These are phyloP conservation scores for Colletotrichum falcatum DNA, from an alignment of 2,329 filamentous ascomycete genomes.

Conservation along the genomic window DNA sequence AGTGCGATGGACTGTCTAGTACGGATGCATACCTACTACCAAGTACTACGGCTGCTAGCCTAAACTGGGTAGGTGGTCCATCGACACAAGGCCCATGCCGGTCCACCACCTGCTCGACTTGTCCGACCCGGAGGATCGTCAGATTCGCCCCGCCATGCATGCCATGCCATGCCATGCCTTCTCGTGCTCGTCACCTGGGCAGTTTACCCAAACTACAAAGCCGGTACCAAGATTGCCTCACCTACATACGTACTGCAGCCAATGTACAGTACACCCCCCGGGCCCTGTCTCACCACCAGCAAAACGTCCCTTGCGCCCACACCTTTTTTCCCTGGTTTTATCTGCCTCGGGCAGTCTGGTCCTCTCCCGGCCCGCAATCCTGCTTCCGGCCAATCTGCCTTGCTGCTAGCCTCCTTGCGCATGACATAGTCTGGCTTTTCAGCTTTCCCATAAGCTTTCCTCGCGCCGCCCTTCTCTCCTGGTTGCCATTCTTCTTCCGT, in stretches of 20 bases:
- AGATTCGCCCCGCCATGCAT: constrained; percentile 30
- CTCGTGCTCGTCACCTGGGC: too few relatives aligned
- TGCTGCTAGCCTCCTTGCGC: constrained; percentile 1
- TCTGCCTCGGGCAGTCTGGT: background rate
- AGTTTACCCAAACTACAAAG: too few relatives aligned
- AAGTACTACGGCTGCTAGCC: background rate
- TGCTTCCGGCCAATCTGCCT: constrained; percentile 27
- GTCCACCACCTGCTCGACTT: constrained; percentile 12
- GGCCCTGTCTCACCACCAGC: constrained; percentile 46
- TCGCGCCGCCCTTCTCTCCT: constrained; percentile 11
- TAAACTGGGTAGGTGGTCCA: too few relatives aligned
- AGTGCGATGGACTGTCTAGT: too few relatives aligned
- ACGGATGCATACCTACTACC: too few relatives aligned
- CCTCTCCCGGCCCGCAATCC: constrained; percentile 13
- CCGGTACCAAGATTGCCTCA: too few relatives aligned
- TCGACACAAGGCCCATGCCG: background rate
- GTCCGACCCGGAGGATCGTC: constrained; percentile 32
- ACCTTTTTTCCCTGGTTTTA: constrained; percentile 5
- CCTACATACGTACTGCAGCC: too few relatives aligned
- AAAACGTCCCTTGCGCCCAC: constrained; percentile 30
- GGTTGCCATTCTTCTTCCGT: constrained; percentile 30
- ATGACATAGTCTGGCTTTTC: constrained; percentile 36
- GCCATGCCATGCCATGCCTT: background rate
- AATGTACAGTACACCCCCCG: too few relatives aligned
- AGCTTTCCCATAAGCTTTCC: constrained; percentile 36